These are phyloP conservation scores for Penicillium paneum DNA, from an alignment of 2,329 filamentous ascomycete genomes.

Conservation along the genomic window DNA sequence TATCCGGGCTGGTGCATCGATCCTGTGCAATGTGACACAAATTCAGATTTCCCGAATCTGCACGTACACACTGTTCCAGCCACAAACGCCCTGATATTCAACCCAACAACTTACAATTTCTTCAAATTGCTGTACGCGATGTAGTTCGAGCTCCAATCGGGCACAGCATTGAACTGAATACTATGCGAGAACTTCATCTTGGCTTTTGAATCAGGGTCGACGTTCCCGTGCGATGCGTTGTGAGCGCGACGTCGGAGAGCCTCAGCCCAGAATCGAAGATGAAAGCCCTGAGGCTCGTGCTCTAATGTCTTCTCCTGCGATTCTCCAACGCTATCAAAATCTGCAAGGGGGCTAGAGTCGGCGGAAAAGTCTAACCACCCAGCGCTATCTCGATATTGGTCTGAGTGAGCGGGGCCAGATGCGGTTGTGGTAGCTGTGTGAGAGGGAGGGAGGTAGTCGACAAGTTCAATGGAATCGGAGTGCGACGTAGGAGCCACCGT, in stretches of 20 bases:
- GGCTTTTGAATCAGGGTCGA: constrained; percentile 46
- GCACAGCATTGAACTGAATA: constrained; percentile 98
- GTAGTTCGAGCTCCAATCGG: constrained; percentile 98
- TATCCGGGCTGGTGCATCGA: not conserved
- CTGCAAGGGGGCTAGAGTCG: constrained; percentile 13
- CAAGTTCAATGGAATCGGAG: constrained; percentile 35
- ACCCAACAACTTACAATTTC: constrained; percentile 69
- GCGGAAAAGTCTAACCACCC: constrained; percentile 9
- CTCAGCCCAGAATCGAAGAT: constrained; percentile 34
- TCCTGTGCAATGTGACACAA: constrained; percentile 25
- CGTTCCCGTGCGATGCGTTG: constrained; percentile 7
- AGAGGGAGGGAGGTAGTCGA: constrained; percentile 21
- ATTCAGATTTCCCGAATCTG: not conserved
- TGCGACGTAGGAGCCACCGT: constrained; percentile 24
- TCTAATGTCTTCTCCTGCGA: constrained; percentile 3
- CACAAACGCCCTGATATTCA: not conserved
- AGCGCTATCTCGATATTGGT: not conserved
- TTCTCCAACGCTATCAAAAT: not conserved
- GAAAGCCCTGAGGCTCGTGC: constrained; percentile 13
- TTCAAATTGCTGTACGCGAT: constrained; percentile 98
- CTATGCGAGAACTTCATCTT: constrained; percentile 99
- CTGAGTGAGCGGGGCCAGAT: constrained; percentile 8
- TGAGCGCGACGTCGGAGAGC: constrained; percentile 30
- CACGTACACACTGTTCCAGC: not conserved
- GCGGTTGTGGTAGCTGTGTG: constrained; percentile 1